Conservation (phyloP, 2,329 filamentous ascomycete species). For the Coniochaeta sp. region DNA sequence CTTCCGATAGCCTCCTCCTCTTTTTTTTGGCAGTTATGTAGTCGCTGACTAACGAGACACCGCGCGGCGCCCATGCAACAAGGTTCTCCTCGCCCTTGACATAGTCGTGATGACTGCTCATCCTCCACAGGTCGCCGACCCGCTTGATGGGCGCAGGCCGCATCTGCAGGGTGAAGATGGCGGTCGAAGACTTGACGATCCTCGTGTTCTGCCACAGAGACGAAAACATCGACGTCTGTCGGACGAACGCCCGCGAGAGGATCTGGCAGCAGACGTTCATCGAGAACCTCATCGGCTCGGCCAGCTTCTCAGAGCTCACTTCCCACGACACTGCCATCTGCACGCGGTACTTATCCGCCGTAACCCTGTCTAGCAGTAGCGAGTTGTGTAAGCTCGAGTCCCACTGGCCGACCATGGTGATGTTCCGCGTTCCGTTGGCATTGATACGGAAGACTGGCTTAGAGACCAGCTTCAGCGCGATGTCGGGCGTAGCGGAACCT, state of each 20-base stretch:
- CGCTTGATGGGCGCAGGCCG: constrained; percentile 85
- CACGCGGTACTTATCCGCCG: constrained; percentile 85
- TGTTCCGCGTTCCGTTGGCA: constrained; percentile 80
- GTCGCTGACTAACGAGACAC: constrained; percentile 85
- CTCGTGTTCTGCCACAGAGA: constrained; percentile 79
- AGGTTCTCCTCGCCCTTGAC: constrained; percentile 92
- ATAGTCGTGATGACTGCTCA: constrained; percentile 92
- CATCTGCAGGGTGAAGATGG: constrained; percentile 80
- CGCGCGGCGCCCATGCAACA: constrained; percentile 77
- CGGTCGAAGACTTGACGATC: constrained; percentile 79
- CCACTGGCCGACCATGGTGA: constrained; percentile 89
- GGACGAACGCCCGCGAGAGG: constrained; percentile 73
- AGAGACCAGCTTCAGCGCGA: constrained; percentile 69
- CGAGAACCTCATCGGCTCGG: constrained; percentile 82
- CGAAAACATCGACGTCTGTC: constrained; percentile 80
- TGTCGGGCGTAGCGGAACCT: constrained; percentile 62
- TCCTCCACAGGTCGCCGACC: constrained; percentile 88
- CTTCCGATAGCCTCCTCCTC: constrained; percentile 66
- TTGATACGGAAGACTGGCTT: constrained; percentile 77
- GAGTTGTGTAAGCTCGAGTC: constrained; percentile 91
- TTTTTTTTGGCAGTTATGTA: constrained; percentile 71
- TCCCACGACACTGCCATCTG: constrained; percentile 86
- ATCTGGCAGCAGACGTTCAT: constrained; percentile 79
- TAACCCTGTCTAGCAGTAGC: constrained; percentile 86
- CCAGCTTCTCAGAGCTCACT: constrained; percentile 72